A percentile compares a stretch with the other conserved stretches of the same genome.
phyloP scores from a whole-genome alignment of 495 filamentous ascomycete genomes.

The Hyaloscypha finlandica region DNA sequence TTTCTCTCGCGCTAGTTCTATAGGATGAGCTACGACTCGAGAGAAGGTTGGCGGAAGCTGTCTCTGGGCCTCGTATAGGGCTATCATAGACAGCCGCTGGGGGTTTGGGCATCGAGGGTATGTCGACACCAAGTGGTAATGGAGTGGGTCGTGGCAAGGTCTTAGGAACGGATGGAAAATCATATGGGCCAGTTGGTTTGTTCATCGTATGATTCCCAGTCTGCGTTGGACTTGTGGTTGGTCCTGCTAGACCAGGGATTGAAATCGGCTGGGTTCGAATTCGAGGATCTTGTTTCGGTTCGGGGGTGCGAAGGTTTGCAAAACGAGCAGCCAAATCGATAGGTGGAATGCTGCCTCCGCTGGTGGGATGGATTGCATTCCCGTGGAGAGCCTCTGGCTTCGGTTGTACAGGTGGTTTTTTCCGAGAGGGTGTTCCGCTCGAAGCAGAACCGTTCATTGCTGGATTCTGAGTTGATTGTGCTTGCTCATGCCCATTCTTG shows the following conservation, averaged over 20 bases:
- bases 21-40: slow-evolving; percentile 50
- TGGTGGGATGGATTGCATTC: slow-evolving; percentile 40
- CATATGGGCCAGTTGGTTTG: slow-evolving; percentile 56
- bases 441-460: not conserved
- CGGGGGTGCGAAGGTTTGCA: slow-evolving; percentile 51
- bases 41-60: slow-evolving; percentile 54
- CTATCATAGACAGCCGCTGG: slow-evolving; percentile 82
- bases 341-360: slow-evolving; percentile 1
- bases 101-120: slow-evolving; percentile 65
- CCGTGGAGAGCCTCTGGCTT: slow-evolving; percentile 66
- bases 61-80: slow-evolving; percentile 49
- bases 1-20: slow-evolving; percentile 38
- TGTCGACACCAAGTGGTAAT: slow-evolving; percentile 51
- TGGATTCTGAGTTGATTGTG: slow-evolving; percentile 3
- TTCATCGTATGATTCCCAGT: slow-evolving; percentile 5
- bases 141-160: slow-evolving; percentile 6
- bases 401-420: slow-evolving; percentile 58
- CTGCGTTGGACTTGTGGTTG: not conserved
- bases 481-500: slow-evolving; percentile 17
- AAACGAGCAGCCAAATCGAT: slow-evolving; percentile 60
- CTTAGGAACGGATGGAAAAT: slow-evolving; percentile 55
- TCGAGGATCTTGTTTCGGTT: slow-evolving; percentile 38
- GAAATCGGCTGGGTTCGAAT: slow-evolving; percentile 43
- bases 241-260: slow-evolving; percentile 15
- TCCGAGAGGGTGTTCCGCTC: slow-evolving; percentile 12